Percentiles rank a stretch among this genome's conserved stretches.
phyloP scores from a whole-genome alignment of 192 early-diverging fungal genomes.

The Coemansia sp. region DNA sequence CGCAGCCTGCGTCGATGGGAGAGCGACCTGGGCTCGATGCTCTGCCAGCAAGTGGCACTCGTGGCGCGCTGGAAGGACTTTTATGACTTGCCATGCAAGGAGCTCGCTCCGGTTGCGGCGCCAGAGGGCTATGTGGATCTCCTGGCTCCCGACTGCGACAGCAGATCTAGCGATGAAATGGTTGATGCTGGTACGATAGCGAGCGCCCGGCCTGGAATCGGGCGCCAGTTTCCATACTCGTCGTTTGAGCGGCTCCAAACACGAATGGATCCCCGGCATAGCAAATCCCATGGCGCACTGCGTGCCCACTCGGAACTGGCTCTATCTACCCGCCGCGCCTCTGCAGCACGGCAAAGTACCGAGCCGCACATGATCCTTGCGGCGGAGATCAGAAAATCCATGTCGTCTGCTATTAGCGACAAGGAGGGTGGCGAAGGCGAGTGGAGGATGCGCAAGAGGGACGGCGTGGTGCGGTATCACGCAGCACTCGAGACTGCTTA shows the following conservation, averaged over 20 bases:
- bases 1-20: slow-evolving; percentile 43
- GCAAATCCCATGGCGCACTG: slow-evolving; percentile 26
- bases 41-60: slow-evolving; percentile 37
- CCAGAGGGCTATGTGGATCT: background rate
- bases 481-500: slow-evolving; percentile 25
- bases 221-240: slow-evolving; percentile 8
- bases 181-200: background rate
- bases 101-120: background rate
- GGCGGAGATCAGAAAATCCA: slow-evolving; percentile 5
- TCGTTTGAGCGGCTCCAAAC: slow-evolving; percentile 8
- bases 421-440: slow-evolving; percentile 6
- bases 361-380: slow-evolving; percentile 2
- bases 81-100: slow-evolving; percentile 18
- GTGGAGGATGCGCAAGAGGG: slow-evolving; percentile 19
- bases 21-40: slow-evolving; percentile 33
- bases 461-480: slow-evolving; percentile 16
- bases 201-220: slow-evolving; percentile 1
- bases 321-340: background rate
- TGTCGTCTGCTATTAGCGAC: background rate
- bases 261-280: slow-evolving; percentile 15
- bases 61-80: slow-evolving; percentile 47
- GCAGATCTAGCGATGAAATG: slow-evolving; percentile 8
- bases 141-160: slow-evolving; percentile 9
- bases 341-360: slow-evolving; percentile 3
- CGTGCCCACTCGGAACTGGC: slow-evolving; percentile 6